Evolutionary conservation across 2,329 filamentous ascomycete genomes (phyloP).

Genomic region (Aspergillus tamarii): DNA sequence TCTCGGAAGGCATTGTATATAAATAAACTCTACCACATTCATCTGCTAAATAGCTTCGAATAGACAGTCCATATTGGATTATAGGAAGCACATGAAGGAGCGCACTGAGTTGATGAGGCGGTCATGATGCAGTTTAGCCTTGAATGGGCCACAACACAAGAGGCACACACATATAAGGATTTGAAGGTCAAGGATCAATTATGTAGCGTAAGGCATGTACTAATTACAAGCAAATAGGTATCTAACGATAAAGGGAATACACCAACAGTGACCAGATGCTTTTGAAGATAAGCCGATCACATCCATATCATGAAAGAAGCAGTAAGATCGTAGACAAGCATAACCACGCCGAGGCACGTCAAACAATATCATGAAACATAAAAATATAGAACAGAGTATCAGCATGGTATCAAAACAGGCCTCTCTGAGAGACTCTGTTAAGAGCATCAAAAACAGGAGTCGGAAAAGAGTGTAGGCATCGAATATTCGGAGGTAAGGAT

Average conservation of each 20-base stretch:
- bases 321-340: slow-evolving; percentile 10
- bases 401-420: slow-evolving; percentile 23
- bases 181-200: slow-evolving; percentile 14
- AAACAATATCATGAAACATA: slow-evolving; percentile 20
- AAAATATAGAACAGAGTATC: slow-evolving; percentile 12
- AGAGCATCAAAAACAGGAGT: slow-evolving; percentile 10
- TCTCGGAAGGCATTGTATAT: not conserved
- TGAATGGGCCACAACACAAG: not conserved
- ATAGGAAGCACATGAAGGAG: not conserved
- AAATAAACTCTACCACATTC: not conserved
- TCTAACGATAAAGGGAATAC: slow-evolving; percentile 30
- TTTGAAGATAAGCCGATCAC: slow-evolving; percentile 9
- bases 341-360: slow-evolving; percentile 13
- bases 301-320: slow-evolving; percentile 9
- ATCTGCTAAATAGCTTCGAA: not conserved
- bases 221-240: slow-evolving; percentile 41
- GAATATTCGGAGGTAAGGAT: slow-evolving; percentile 13
- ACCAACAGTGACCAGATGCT: slow-evolving; percentile 20
- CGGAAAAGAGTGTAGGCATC: slow-evolving; percentile 8
- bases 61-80: not conserved
- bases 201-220: slow-evolving; percentile 28
- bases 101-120: not conserved
- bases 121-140: not conserved
- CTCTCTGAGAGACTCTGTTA: slow-evolving; percentile 6
- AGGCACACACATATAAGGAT: not conserved